These are phyloP conservation scores for Paramecium biaurelia DNA, from an alignment of 73 alveolate species.

Conservation along the genomic window DNA sequence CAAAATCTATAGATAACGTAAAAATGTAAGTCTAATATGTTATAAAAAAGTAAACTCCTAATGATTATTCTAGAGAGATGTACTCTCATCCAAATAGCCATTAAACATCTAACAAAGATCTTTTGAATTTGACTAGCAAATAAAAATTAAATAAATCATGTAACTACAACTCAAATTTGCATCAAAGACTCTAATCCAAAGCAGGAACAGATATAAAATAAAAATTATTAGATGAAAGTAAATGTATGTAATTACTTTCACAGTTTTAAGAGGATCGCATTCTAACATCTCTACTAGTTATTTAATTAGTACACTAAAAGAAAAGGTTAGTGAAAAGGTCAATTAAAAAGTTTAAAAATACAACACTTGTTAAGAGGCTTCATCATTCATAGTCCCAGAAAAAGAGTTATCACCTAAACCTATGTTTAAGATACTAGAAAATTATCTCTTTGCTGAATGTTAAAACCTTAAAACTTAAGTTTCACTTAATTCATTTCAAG, in stretches of 20 bases:
- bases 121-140: neutral
- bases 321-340: neutral
- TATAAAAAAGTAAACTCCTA: constrained; percentile 20
- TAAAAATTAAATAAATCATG: constrained; percentile 35
- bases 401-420: neutral
- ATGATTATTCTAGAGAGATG: constrained; percentile 42
- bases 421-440: neutral
- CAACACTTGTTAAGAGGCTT: constrained; percentile 10
- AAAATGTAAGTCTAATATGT: neutral
- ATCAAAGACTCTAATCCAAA: constrained; percentile 33
- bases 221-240: constrained; percentile 47
- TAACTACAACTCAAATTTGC: neutral
- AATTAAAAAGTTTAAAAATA: constrained; percentile 6
- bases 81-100: constrained; percentile 30
- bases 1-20: constrained; percentile 24
- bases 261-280: constrained; percentile 47
- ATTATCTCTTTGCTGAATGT: neutral
- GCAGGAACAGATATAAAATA: constrained; percentile 43
- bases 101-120: constrained; percentile 38
- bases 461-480: neutral
- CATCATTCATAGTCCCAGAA: neutral
- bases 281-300: constrained; percentile 25
- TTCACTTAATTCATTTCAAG: neutral
- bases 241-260: neutral
- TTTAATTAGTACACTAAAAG: constrained; percentile 36